Evolutionary conservation across 345 rosid species (phyloP), one percentile per base, ranked within the genome.

Genomic region (Stellera chamaejasme): DNA sequence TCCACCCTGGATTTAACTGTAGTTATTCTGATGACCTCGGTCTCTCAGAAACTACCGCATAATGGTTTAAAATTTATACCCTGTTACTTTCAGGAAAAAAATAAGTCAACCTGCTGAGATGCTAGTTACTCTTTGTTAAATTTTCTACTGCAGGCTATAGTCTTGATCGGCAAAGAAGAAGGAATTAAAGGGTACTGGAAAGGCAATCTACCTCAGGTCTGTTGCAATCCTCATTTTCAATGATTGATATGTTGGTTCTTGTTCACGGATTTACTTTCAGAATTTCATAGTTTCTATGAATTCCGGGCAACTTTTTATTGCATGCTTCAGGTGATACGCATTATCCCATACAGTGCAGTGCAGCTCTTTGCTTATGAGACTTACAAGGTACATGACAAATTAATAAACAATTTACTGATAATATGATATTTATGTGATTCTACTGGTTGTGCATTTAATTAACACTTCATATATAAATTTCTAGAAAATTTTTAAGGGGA

Each of bases 141-240:
- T 32, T 32, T 32, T 2, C 39, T 60, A 57, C 14, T 75, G 59
- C 71, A 93, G 97, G 99, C 99, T 27, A 76, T 85, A 14, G 55
- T 77, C 50, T 44, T 83, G 75, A 81, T 89, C 65, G 90, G 85
- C 45, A 87, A 89, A 73, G 95, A 93, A 63, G 96, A 84, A 69
- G 99, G 99, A 57, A 47, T 93, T 12, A 93, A 84, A 76, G 97
- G 99, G n/a, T 93, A 87, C 53, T 87, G 99, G 99, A 93, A 93
- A 63, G 99, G 97, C 64, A 93, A 93, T 70, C 83, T 93, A 54
- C 99, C 99, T 26, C 99, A 93, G 98, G 96, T 88, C 45, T 64
- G 36, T 41, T 53, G 12, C 43, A 14, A 60, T 66, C 47, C 50
- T 27, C 55, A 10, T 11, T 47, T 61, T 50, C 3, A 19, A 11